phyloP scores from a whole-genome alignment of 1,139 yeast genomes.

The Hyphopichia khmerensis region DNA sequence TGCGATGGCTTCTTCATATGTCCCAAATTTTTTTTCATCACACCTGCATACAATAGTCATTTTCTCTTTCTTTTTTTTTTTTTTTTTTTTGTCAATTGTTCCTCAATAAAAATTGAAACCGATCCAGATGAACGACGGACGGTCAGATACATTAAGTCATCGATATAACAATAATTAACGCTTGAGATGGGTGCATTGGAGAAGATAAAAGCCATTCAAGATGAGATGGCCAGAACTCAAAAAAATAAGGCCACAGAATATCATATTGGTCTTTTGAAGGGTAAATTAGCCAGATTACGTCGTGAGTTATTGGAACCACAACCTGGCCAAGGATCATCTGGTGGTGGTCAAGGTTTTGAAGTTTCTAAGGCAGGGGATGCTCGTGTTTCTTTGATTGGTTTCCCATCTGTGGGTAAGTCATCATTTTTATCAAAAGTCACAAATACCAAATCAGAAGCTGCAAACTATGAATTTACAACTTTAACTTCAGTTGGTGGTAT shows the following conservation, averaged over 20 bases:
- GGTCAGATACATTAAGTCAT: background rate
- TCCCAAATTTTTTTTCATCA: background rate
- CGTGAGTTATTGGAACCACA: conserved; percentile 91
- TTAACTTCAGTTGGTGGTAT: conserved; percentile 96
- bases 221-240: conserved; percentile 91
- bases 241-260: conserved; percentile 98
- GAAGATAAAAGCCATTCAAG: conserved; percentile 86
- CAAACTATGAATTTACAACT: conserved; percentile 93
- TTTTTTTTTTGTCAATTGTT: background rate
- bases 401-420: conserved; percentile 97
- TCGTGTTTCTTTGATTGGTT: conserved; percentile 90
- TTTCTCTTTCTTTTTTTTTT: background rate
- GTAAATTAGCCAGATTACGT: conserved; percentile 91
- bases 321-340: conserved; percentile 64
- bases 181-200: conserved; percentile 44
- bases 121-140: background rate
- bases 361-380: conserved; percentile 97
- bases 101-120: background rate
- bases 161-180: background rate
- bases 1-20: conserved; percentile 1
- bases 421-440: conserved; percentile 85
- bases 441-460: conserved; percentile 91
- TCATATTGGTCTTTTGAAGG: conserved; percentile 90
- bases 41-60: background rate
- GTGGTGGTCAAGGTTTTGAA: conserved; percentile 89